Percentiles rank a stretch among this genome's conserved stretches.
Evolutionary conservation across 2,329 filamentous ascomycete species (phyloP).

Genomic region (Triangularia verruculosa): DNA sequence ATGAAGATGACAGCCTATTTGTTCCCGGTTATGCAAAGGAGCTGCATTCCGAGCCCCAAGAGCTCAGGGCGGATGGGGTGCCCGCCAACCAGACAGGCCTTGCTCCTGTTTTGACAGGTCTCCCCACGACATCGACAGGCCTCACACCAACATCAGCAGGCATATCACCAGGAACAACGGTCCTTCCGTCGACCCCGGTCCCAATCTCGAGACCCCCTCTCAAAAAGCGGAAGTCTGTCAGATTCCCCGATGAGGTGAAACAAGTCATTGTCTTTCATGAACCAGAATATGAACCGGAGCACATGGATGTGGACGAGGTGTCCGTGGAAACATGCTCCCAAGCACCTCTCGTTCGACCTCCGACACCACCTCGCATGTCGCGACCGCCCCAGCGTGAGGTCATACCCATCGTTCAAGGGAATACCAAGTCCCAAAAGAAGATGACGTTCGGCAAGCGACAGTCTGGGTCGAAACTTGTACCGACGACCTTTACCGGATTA

Average conservation of each 20-base stretch:
- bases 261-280: not conserved
- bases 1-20: constrained; percentile 6
- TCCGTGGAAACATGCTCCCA: not conserved
- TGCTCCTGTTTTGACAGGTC: not conserved
- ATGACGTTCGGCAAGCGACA: constrained; percentile 22
- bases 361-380: constrained; percentile 4
- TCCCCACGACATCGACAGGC: not conserved
- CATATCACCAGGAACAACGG: not conserved
- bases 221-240: not conserved
- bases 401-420: not conserved
- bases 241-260: not conserved
- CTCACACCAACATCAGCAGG: not conserved
- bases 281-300: constrained; percentile 17
- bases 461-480: constrained; percentile 11
- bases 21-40: not conserved
- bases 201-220: not conserved
- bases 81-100: not conserved
- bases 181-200: too few species aligned
- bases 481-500: constrained; percentile 29
- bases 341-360: constrained; percentile 15
- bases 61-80: too few species aligned
- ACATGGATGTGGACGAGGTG: constrained; percentile 27
- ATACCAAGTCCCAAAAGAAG: constrained; percentile 25
- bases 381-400: not conserved
- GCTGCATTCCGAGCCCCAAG: not conserved